Evolutionary conservation across 352 stramenopile species (phyloP).

Genomic region (Phytophthora crassamura): DNA sequence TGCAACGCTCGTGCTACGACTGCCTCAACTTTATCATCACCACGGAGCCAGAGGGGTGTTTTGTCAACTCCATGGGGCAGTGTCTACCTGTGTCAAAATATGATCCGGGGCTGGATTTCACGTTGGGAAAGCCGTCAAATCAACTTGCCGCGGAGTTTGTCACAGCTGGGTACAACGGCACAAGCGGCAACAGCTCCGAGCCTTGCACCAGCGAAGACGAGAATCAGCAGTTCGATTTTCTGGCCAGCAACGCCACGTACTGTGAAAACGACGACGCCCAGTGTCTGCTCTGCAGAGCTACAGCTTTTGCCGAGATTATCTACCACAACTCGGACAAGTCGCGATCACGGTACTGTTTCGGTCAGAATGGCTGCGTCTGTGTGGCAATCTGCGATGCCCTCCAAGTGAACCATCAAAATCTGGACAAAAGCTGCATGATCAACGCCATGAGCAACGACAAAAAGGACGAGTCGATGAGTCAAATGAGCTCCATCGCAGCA

Average conservation of each 20-base stretch:
- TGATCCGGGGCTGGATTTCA: slow-evolving; percentile 39
- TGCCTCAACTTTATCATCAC: slow-evolving; percentile 58
- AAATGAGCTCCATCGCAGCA: slow-evolving; percentile 40
- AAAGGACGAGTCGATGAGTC: slow-evolving; percentile 9
- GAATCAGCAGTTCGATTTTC: slow-evolving; percentile 41
- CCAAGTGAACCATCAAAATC: slow-evolving; percentile 16
- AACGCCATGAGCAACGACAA: slow-evolving; percentile 46
- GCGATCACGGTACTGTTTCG: slow-evolving; percentile 43
- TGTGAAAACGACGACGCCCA: slow-evolving; percentile 47
- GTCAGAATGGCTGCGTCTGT: slow-evolving; percentile 50
- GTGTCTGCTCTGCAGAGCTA: slow-evolving; percentile 41
- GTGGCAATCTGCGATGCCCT: slow-evolving; percentile 50
- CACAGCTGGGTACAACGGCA: slow-evolving; percentile 28
- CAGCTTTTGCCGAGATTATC: slow-evolving; percentile 49
- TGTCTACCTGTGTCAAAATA: slow-evolving; percentile 16
- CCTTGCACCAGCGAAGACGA: slow-evolving; percentile 12
- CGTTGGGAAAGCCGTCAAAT: slow-evolving; percentile 35
- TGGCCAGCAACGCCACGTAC: slow-evolving; percentile 38
- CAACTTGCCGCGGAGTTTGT: slow-evolving; percentile 27
- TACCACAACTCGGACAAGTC: slow-evolving; percentile 45
- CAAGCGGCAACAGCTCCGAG: slow-evolving; percentile 17
- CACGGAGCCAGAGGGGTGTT: slow-evolving; percentile 42
- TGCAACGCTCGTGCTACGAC: slow-evolving; percentile 57
- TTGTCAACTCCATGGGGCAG: slow-evolving; percentile 39
- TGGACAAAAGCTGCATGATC: slow-evolving; percentile 41